Evolutionary conservation across 78 protist genomes (phyloP), one percentile per base, ranked within the genome.

Genomic region (Mastigamoeba balamuthi): DNA sequence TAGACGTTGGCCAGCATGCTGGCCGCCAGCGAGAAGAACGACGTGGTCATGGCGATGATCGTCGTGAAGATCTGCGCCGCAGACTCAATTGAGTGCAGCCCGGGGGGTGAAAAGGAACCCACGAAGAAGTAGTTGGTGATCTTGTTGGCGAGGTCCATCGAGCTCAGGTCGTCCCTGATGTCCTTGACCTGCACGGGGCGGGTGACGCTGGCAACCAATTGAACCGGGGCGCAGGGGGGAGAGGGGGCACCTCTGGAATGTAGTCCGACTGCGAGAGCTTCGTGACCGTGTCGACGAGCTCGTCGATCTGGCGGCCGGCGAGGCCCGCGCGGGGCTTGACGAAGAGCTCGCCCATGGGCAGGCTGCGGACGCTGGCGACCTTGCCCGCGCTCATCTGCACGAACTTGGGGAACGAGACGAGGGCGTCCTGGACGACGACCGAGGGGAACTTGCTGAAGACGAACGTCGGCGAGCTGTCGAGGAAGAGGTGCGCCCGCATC

Each of bases 11-110:
- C 66, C 71, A 40, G 64, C 87, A 91, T 92, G 25, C 91, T 77
- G 5, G 93, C 43, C 74, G 70, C 72, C 42, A 94, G 74, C 3
- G 85, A 44, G 40, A 92, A 92, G 88, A 93, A 91, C n/a, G 94
- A 90, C 8, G 92, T 75, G 4, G 70, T 1, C 93, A 90, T 90
- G 10, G 95, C 88, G 6, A 94, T 53, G 10, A 87, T 52, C 10
- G 93, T 93, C 0, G 88, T 72, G 67, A 89, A 77, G n/a, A 76
- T 30, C 10, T 63, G n/a, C n/a, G n/a, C n/a, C n/a, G n/a, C n/a
- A n/a, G n/a, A n/a, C n/a, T n/a, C n/a, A n/a, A n/a, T n/a, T n/a
- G n/a, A n/a, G n/a, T n/a, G n/a, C n/a, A n/a, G n/a, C n/a, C n/a
- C n/a, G n/a, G n/a, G n/a, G n/a, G n/a, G n/a, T n/a, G n/a, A n/a